Evolutionary conservation across 345 rosid genomes (phyloP).

Genomic region (Hypericum androsaemum): DNA sequence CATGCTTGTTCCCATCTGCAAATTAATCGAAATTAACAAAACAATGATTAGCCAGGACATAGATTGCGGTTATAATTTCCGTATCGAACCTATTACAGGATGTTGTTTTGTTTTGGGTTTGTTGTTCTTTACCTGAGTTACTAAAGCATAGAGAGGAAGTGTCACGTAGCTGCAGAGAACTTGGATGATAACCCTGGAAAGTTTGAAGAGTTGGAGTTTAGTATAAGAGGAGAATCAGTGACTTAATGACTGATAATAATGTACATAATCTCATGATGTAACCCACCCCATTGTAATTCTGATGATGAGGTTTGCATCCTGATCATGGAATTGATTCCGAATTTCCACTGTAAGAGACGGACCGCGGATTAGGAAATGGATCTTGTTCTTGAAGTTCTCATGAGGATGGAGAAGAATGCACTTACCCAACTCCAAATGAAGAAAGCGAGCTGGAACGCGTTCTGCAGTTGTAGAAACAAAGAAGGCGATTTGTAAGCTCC

Average conservation of each 20-base stretch:
- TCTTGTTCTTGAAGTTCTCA: not conserved
- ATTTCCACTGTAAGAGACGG: slow-evolving; percentile 45
- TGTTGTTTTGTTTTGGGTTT: no score
- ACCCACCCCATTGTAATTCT: slow-evolving; percentile 78
- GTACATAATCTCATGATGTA: not conserved
- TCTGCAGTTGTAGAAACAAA: slow-evolving; percentile 30
- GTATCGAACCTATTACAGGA: no score
- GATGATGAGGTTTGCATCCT: slow-evolving; percentile 40
- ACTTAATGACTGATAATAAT: not conserved
- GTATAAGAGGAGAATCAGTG: not conserved
- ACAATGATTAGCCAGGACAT: no score
- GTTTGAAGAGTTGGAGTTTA: not conserved
- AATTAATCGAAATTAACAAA: not conserved
- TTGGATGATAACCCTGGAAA: slow-evolving; percentile 63
- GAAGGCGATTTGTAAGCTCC: not conserved
- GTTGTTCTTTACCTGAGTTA: slow-evolving; percentile 59
- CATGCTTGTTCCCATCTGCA: slow-evolving; percentile 86
- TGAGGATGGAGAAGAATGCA: slow-evolving; percentile 5
- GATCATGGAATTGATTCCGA: slow-evolving; percentile 36
- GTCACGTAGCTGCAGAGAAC: slow-evolving; percentile 89
- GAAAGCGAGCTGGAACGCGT: slow-evolving; percentile 85
- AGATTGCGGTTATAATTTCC: no score
- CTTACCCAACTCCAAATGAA: slow-evolving; percentile 69
- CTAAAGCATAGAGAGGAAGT: slow-evolving; percentile 91
- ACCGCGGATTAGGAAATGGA: not conserved